These are phyloP conservation scores for Biancaea sappan DNA, from an alignment of 306 rosid genomes.

Conservation along the genomic window DNA sequence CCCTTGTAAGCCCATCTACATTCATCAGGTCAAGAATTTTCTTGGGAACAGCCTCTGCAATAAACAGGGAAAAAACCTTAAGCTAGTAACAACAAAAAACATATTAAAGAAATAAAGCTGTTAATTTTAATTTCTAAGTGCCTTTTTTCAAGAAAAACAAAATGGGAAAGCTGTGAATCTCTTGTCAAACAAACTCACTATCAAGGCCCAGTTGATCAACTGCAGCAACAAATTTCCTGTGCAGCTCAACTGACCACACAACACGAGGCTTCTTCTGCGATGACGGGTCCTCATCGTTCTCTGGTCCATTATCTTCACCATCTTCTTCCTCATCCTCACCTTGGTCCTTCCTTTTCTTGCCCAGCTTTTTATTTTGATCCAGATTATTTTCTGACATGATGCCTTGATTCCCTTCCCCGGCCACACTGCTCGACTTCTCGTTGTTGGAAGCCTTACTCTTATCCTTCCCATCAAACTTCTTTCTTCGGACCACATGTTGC, in stretches of 20 bases:
- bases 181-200: slow-evolving; percentile 57
- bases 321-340: slow-evolving; percentile 63
- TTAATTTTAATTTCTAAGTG: not conserved
- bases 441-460: slow-evolving; percentile 38
- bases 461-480: slow-evolving; percentile 53
- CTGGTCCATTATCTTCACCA: slow-evolving; percentile 48
- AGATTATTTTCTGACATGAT: slow-evolving; percentile 35
- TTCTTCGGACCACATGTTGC: slow-evolving; percentile 83
- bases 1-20: slow-evolving; percentile 85
- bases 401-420: slow-evolving; percentile 40
- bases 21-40: slow-evolving; percentile 86
- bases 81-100: slow-evolving; percentile 22
- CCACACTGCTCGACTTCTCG: slow-evolving; percentile 35
- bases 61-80: slow-evolving; percentile 25
- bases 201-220: slow-evolving; percentile 69
- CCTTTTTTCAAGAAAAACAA: slow-evolving; percentile 16
- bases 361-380: slow-evolving; percentile 36
- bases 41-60: slow-evolving; percentile 85
- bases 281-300: slow-evolving; percentile 57
- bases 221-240: slow-evolving; percentile 69
- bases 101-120: not conserved
- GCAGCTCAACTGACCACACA: slow-evolving; percentile 74
- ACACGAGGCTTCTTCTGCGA: slow-evolving; percentile 69
- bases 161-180: slow-evolving; percentile 12
- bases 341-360: slow-evolving; percentile 61